These are phyloP conservation scores for Pythium monospermum DNA, from an alignment of 352 stramenopile species.

Conservation along the genomic window DNA sequence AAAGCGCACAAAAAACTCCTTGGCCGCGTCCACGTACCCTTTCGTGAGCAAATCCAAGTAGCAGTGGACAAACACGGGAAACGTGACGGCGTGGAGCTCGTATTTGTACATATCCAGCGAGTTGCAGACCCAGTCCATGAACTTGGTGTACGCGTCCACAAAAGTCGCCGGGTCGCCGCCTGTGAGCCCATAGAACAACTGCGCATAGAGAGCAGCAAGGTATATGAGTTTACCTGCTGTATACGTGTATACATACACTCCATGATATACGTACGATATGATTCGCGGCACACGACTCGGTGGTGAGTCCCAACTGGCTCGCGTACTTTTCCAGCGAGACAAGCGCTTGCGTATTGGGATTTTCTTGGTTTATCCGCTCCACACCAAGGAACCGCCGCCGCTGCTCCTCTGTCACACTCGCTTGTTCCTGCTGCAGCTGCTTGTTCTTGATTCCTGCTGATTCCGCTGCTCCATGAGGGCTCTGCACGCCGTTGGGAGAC, in stretches of 20 bases:
- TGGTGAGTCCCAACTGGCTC: conserved; percentile 56
- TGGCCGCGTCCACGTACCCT: conserved; percentile 42
- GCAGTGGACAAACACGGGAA: conserved; percentile 79
- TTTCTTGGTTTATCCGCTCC: conserved; percentile 8
- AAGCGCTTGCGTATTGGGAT: conserved; percentile 9
- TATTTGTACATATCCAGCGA: conserved; percentile 85
- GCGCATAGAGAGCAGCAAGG: neutral
- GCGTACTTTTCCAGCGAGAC: conserved; percentile 56
- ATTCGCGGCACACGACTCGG: conserved; percentile 67
- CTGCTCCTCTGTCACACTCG: conserved; percentile 18
- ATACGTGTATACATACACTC: no score
- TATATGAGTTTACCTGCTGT: no score
- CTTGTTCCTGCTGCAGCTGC: neutral
- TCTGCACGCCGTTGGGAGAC: conserved; percentile 3
- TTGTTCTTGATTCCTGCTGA: conserved; percentile 6
- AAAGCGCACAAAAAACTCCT: conserved; percentile 56
- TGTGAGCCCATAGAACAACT: conserved; percentile 76
- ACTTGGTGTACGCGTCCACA: conserved; percentile 58
- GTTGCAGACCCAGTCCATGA: conserved; percentile 83
- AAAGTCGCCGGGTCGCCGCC: conserved; percentile 51
- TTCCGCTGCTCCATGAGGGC: neutral
- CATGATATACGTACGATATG: conserved; percentile 44
- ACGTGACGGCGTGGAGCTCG: conserved; percentile 73
- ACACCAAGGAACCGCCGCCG: conserved; percentile 30
- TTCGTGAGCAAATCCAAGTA: conserved; percentile 77